Evolutionary conservation across 768 basidiomycete species (phyloP).

Genomic region (Mycena haematopus): DNA sequence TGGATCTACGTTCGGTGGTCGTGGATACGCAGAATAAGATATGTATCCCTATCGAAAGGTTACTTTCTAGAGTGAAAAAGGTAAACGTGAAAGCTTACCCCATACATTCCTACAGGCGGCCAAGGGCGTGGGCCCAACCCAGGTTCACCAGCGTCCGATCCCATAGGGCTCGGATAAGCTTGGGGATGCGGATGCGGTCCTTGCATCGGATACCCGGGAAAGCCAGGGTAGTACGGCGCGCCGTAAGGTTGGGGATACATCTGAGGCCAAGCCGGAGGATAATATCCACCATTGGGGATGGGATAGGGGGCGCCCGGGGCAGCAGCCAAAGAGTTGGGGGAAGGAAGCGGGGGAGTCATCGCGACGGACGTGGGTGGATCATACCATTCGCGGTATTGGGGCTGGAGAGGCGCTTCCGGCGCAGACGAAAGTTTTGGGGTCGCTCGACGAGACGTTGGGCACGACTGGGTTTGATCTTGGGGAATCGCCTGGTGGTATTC

Average conservation of each 20-base stretch:
- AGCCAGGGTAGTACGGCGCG: constrained; percentile 54
- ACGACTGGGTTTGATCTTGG: constrained; percentile 27
- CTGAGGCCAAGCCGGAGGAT: constrained; percentile 58
- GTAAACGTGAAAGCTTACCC: constrained; percentile 43
- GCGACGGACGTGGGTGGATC: constrained; percentile 46
- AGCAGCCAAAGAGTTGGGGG: constrained; percentile 38
- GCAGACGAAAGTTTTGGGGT: constrained; percentile 30
- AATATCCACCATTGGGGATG: constrained; percentile 51
- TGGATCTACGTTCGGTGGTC: constrained; percentile 42
- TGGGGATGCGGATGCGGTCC: constrained; percentile 35
- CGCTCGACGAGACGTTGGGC: constrained; percentile 28
- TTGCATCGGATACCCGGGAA: constrained; percentile 51
- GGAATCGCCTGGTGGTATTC: background rate
- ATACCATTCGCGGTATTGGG: constrained; percentile 54
- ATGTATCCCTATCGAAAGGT: constrained; percentile 48
- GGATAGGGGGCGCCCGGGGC: constrained; percentile 42
- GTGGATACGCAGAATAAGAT: constrained; percentile 52
- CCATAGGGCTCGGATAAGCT: constrained; percentile 41
- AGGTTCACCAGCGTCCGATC: constrained; percentile 46
- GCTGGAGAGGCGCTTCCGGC: constrained; percentile 27
- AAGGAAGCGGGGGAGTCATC: constrained; percentile 42
- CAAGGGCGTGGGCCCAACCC: constrained; percentile 41
- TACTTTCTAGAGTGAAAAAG: background rate
- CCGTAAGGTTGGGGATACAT: constrained; percentile 60
- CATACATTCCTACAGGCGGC: constrained; percentile 50